Evolutionary conservation across 2,329 filamentous ascomycete genomes (phyloP).

Genomic region (Neurospora sp.): DNA sequence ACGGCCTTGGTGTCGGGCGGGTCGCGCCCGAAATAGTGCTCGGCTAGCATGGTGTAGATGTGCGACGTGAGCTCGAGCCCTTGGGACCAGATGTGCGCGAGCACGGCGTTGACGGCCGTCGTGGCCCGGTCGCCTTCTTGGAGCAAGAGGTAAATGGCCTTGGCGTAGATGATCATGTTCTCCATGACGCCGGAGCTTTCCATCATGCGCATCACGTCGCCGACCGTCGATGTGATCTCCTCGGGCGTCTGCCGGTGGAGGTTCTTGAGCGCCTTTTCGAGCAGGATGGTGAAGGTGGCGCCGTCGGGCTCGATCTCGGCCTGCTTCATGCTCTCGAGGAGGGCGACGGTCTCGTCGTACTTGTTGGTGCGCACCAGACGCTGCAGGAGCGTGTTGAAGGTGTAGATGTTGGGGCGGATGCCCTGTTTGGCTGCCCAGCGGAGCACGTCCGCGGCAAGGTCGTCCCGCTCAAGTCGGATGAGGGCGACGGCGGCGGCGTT

Average conservation of each 20-base stretch:
- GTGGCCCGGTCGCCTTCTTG: constrained; percentile 31
- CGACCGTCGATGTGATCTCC: constrained; percentile 33
- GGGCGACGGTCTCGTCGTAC: constrained; percentile 34
- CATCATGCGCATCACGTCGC: constrained; percentile 46
- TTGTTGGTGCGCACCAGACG: constrained; percentile 43
- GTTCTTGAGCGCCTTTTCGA: constrained; percentile 46
- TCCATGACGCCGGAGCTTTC: constrained; percentile 45
- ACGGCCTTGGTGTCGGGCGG: constrained; percentile 52
- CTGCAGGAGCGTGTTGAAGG: constrained; percentile 62
- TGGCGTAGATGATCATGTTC: constrained; percentile 56
- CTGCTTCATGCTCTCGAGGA: constrained; percentile 51
- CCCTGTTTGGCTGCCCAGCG: constrained; percentile 47
- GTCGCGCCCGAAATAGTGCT: constrained; percentile 51
- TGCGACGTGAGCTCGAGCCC: constrained; percentile 48
- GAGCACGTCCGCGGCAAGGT: constrained; percentile 44
- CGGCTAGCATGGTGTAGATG: constrained; percentile 66
- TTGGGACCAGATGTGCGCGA: constrained; percentile 49
- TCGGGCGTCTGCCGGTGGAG: constrained; percentile 30
- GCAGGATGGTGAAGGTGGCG: constrained; percentile 64
- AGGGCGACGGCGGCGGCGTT: constrained; percentile 63
- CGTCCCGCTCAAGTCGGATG: constrained; percentile 36
- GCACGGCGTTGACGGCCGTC: constrained; percentile 47
- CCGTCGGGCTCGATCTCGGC: constrained; percentile 48
- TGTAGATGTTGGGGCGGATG: constrained; percentile 46
- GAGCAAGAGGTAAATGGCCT: constrained; percentile 58